These are phyloP conservation scores for Fagopyrum tataricum DNA, from an alignment of 148 eudicot genomes.

Conservation along the genomic window DNA sequence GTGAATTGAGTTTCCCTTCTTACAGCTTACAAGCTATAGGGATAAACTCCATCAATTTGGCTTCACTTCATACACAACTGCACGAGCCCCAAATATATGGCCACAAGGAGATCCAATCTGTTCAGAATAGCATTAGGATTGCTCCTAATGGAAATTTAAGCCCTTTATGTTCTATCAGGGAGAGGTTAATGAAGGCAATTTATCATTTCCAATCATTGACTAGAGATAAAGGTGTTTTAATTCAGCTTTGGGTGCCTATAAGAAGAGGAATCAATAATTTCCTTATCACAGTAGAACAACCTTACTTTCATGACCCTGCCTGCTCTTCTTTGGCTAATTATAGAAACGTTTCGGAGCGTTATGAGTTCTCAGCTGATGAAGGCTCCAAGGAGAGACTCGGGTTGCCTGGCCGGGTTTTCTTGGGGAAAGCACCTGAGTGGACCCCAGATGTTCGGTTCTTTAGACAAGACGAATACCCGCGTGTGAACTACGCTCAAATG, in stretches of 20 bases:
- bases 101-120: conserved; percentile 17
- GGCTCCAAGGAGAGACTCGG: conserved; percentile 41
- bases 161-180: conserved; percentile 17
- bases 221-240: conserved; percentile 31
- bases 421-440: conserved; percentile 62
- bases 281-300: conserved; percentile 40
- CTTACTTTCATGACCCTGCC: conserved; percentile 27
- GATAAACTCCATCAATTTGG: conserved; percentile 23
- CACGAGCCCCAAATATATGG: conserved; percentile 24
- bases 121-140: conserved; percentile 40
- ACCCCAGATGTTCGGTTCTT: conserved; percentile 63
- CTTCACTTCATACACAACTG: conserved; percentile 16
- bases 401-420: conserved; percentile 63
- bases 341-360: conserved; percentile 37
- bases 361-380: conserved; percentile 53
- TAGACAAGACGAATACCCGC: conserved; percentile 47
- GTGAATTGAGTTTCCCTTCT: conserved; percentile 31
- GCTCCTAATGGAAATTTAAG: conserved; percentile 21
- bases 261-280: conserved; percentile 28
- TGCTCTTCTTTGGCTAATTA: conserved; percentile 19
- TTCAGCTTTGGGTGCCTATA: conserved; percentile 56
- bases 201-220: conserved; percentile 20
- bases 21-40: conserved; percentile 23
- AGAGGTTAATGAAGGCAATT: conserved; percentile 32
- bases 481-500: conserved; percentile 36